Conservation (phyloP, 108 stramenopile species). For the Skeletonema tropicum region DNA sequence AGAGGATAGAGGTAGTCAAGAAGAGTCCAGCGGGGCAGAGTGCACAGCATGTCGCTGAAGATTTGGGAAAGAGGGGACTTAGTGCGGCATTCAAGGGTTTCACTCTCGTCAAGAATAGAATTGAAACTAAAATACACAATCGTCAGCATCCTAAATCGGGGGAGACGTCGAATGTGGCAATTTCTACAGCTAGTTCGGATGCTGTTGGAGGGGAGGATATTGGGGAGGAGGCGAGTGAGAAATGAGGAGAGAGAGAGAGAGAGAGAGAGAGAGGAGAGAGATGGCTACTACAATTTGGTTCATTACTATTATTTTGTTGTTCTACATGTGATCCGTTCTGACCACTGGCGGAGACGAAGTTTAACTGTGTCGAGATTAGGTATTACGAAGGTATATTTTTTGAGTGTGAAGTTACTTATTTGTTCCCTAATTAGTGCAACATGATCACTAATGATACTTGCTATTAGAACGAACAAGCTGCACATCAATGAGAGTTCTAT, state of each 20-base stretch:
- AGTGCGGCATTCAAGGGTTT: constrained; percentile 31
- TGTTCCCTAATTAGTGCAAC: too few relatives aligned
- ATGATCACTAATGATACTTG: too few relatives aligned
- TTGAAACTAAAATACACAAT: constrained; percentile 48
- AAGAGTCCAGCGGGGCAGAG: constrained; percentile 67
- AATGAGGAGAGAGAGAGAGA: not conserved
- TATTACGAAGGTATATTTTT: too few relatives aligned
- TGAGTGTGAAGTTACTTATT: too few relatives aligned
- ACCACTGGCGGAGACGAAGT: too few relatives aligned
- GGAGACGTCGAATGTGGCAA: constrained; percentile 30
- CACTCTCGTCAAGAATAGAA: constrained; percentile 31
- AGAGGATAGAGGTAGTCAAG: constrained; percentile 57
- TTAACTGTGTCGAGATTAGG: too few relatives aligned
- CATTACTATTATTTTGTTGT: not conserved
- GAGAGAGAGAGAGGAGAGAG: too few relatives aligned
- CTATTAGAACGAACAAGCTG: too few relatives aligned
- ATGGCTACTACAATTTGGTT: not conserved
- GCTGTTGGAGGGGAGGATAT: constrained; percentile 13
- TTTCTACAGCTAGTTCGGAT: not conserved
- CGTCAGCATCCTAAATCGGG: constrained; percentile 12
- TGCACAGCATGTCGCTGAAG: constrained; percentile 36
- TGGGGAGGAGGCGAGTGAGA: not conserved
- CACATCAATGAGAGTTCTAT: too few relatives aligned
- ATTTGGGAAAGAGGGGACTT: constrained; percentile 38
- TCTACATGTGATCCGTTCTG: too few relatives aligned